These are phyloP conservation scores for Cajanus cajan DNA, from an alignment of 306 rosid genomes.

Conservation along the genomic window DNA sequence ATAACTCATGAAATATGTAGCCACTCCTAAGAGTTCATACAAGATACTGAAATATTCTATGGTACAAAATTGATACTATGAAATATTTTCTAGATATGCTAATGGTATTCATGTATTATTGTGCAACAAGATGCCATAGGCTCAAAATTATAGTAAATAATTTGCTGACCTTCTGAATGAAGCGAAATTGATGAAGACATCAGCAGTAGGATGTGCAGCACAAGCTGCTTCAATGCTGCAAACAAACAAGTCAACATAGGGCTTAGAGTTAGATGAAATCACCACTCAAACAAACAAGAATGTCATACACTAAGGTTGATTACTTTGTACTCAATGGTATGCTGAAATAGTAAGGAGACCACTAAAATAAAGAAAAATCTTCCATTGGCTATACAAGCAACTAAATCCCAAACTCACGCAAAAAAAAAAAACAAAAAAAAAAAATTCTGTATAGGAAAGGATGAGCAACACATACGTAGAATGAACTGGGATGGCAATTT, in stretches of 20 bases:
- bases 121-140: neutral
- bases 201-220: conserved; percentile 98
- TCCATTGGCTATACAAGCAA: neutral
- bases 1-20: neutral
- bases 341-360: conserved; percentile 8
- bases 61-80: neutral
- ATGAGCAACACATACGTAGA: conserved; percentile 55
- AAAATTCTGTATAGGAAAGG: conserved; percentile 12
- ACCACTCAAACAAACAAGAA: conserved; percentile 18
- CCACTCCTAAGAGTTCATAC: neutral
- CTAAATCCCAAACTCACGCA: conserved; percentile 13
- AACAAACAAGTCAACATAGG: conserved; percentile 26
- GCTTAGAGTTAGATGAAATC: conserved; percentile 30
- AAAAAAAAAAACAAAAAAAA: neutral
- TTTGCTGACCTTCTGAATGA: conserved; percentile 81
- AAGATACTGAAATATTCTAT: neutral
- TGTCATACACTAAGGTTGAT: conserved; percentile 22
- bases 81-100: neutral
- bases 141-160: conserved; percentile 12
- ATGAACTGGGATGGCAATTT: conserved; percentile 97
- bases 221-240: conserved; percentile 92
- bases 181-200: conserved; percentile 97
- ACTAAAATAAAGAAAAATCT: neutral
- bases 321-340: neutral
- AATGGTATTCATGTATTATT: neutral